These are phyloP conservation scores for Lactarius psammicola DNA, from an alignment of 768 basidiomycete species.

Conservation along the genomic window DNA sequence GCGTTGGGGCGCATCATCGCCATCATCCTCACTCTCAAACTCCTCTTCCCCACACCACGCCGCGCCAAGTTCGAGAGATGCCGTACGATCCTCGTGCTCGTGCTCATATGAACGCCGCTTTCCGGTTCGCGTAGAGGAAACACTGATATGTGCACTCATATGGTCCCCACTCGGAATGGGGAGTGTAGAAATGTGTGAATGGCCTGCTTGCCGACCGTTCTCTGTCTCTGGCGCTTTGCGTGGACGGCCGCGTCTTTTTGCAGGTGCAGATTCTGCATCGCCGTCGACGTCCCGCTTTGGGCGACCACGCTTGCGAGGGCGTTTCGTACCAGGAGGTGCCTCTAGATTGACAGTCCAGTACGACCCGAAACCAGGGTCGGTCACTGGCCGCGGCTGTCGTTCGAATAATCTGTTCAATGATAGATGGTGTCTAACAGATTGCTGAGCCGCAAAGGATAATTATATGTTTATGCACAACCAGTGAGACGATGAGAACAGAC, in stretches of 20 bases:
- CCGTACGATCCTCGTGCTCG: constrained; percentile 40
- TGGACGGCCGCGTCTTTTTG: constrained; percentile 30
- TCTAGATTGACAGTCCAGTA: constrained; percentile 88
- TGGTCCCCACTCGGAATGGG: constrained; percentile 16
- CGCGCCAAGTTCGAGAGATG: constrained; percentile 32
- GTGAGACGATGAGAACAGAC: constrained; percentile 39
- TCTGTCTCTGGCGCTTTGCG: constrained; percentile 22
- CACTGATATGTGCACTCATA: constrained; percentile 10
- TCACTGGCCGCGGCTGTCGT: constrained; percentile 75
- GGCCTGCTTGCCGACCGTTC: constrained; percentile 10
- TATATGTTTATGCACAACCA: background rate
- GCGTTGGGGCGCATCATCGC: constrained; percentile 8
- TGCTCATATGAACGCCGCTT: constrained; percentile 32
- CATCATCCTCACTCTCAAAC: constrained; percentile 69
- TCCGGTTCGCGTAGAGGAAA: constrained; percentile 34
- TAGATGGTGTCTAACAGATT: constrained; percentile 85
- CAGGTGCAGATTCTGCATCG: constrained; percentile 22
- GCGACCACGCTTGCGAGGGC: constrained; percentile 76
- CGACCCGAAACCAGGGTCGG: constrained; percentile 83
- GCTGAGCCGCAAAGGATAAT: constrained; percentile 43
- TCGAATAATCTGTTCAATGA: constrained; percentile 82
- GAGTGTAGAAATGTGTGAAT: constrained; percentile 18
- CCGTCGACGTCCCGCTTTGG: constrained; percentile 46
- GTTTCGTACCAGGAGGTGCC: constrained; percentile 84
- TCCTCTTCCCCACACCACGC: constrained; percentile 37